These are phyloP conservation scores for Fusarium protoensiforme DNA, from an alignment of 2,329 filamentous ascomycete species.

Conservation along the genomic window DNA sequence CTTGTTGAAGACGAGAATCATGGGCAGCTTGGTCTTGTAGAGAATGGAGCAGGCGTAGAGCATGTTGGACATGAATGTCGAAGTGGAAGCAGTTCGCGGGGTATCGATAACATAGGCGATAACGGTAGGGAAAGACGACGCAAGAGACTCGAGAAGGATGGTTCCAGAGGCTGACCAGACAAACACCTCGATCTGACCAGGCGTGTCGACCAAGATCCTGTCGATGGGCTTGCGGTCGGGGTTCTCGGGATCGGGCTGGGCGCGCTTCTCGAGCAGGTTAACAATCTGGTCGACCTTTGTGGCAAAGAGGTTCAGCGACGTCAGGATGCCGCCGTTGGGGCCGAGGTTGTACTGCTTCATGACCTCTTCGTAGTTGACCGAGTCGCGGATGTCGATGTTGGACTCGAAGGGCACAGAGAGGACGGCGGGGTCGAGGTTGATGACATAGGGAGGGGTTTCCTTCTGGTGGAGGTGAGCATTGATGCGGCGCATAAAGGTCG, in stretches of 20 bases:
- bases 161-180: slow-evolving; percentile 97
- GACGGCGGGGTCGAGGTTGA: slow-evolving; percentile 97
- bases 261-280: slow-evolving; percentile 87
- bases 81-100: slow-evolving; percentile 89
- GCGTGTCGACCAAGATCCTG: slow-evolving; percentile 93
- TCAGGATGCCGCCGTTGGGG: slow-evolving; percentile 96
- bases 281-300: slow-evolving; percentile 99
- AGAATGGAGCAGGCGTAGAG: slow-evolving; percentile 98
- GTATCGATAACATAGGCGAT: slow-evolving; percentile 99
- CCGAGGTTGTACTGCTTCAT: slow-evolving; percentile 99
- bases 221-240: slow-evolving; percentile 74
- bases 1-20: slow-evolving; percentile 99
- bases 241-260: slow-evolving; percentile 70
- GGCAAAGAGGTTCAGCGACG: slow-evolving; percentile 93
- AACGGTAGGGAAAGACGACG: slow-evolving; percentile 94
- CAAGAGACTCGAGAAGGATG: slow-evolving; percentile 91
- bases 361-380: slow-evolving; percentile 99
- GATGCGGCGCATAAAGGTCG: slow-evolving; percentile 99
- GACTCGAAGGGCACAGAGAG: slow-evolving; percentile 92
- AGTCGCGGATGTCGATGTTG: slow-evolving; percentile 99
- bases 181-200: slow-evolving; percentile 98
- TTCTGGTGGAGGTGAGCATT: slow-evolving; percentile 90
- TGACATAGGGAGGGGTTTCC: slow-evolving; percentile 87
- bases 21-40: slow-evolving; percentile 98
- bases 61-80: slow-evolving; percentile 99